A percentile compares a stretch with the other conserved stretches of the same genome.
Evolutionary conservation across 2,329 filamentous ascomycete species (phyloP).

Genomic region (Sclerotinia spermophila): DNA sequence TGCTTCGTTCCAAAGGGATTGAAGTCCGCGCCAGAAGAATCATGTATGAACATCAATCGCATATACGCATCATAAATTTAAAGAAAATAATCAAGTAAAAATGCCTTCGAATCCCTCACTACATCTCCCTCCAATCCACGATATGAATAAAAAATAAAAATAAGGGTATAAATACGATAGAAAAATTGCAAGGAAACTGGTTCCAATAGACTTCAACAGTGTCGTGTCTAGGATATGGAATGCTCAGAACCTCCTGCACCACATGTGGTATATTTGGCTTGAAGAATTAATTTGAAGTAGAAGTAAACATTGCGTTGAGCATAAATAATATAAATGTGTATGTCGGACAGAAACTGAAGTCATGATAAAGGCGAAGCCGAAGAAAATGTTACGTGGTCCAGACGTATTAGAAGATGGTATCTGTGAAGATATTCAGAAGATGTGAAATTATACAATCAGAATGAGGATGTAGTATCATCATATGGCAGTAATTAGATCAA

Average conservation of each 20-base stretch:
- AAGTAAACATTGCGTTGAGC: not conserved
- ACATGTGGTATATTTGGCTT: not conserved
- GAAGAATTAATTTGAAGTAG: not conserved
- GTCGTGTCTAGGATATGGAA: not conserved
- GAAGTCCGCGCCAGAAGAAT: slow-evolving; percentile 9
- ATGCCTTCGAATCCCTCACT: not conserved
- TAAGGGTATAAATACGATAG: slow-evolving; percentile 9
- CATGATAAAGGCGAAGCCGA: not conserved
- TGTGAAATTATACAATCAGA: not conserved
- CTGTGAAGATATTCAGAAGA: not conserved
- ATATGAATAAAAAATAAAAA: not conserved
- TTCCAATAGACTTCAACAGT: not conserved
- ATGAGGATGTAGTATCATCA: not conserved
- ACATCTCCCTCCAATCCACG: not conserved
- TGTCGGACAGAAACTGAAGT: slow-evolving; percentile 1
- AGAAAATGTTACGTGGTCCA: slow-evolving; percentile 17
- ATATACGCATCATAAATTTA: slow-evolving; percentile 6
- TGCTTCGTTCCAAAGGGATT: not conserved
- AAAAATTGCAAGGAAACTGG: not conserved
- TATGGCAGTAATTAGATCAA: not conserved
- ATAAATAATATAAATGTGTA: slow-evolving; percentile 10
- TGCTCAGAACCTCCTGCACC: not conserved
- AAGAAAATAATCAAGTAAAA: not conserved
- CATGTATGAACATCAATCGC: slow-evolving; percentile 18
- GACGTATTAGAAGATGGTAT: slow-evolving; percentile 18